Evolutionary conservation across 306 rosid genomes (phyloP).

Genomic region (Coriaria nepalensis): DNA sequence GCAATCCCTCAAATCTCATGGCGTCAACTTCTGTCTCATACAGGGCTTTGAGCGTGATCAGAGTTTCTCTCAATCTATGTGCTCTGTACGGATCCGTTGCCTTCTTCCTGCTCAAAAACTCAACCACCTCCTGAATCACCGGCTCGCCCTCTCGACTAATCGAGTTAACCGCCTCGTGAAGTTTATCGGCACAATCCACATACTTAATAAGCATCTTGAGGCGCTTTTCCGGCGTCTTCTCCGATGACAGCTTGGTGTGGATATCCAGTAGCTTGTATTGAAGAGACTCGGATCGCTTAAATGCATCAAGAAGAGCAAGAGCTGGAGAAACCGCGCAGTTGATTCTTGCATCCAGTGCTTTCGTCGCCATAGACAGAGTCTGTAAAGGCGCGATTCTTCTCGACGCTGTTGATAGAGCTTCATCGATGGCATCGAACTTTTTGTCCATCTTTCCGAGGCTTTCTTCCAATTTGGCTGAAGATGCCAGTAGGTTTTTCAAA

Average conservation of each 20-base stretch:
- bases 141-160: slow-evolving; percentile 53
- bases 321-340: slow-evolving; percentile 69
- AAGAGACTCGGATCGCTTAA: slow-evolving; percentile 41
- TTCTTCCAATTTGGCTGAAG: slow-evolving; percentile 30
- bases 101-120: slow-evolving; percentile 74
- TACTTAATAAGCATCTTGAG: slow-evolving; percentile 35
- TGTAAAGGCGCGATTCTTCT: slow-evolving; percentile 56
- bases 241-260: slow-evolving; percentile 22
- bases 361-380: slow-evolving; percentile 59
- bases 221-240: slow-evolving; percentile 19
- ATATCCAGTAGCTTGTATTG: slow-evolving; percentile 36
- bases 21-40: slow-evolving; percentile 66
- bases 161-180: slow-evolving; percentile 28
- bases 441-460: slow-evolving; percentile 35
- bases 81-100: slow-evolving; percentile 51
- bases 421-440: slow-evolving; percentile 32
- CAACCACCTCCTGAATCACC: slow-evolving; percentile 84
- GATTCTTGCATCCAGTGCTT: slow-evolving; percentile 68
- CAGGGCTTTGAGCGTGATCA: slow-evolving; percentile 46
- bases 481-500: slow-evolving; percentile 31
- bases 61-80: slow-evolving; percentile 49
- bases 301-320: slow-evolving; percentile 35
- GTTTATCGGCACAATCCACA: slow-evolving; percentile 42
- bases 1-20: slow-evolving; percentile 69
- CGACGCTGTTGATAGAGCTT: slow-evolving; percentile 30